Base-by-base conservation (phyloP, 441 rosid species). In the Erodium trifolium region DNA sequence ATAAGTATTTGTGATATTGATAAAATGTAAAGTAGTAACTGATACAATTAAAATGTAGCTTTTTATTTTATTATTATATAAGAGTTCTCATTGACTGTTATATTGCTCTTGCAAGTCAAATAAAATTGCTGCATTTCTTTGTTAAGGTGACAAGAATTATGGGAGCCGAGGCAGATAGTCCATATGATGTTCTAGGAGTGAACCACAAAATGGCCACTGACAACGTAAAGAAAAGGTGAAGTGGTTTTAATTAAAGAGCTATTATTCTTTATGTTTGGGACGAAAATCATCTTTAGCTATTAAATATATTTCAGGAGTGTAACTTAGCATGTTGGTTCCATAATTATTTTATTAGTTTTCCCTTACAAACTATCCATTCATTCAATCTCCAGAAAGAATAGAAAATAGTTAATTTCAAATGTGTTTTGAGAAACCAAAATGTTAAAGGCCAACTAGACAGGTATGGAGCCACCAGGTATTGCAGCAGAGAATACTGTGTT, bases 141-240 rank as follows among this genome's bases (percentile, higher is more conserved):
- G 66, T 64, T 2, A 81, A 93, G 98, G 97, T 93, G 65, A 85
- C 96, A 37, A 86, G 95, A 75, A 88, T 91, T 14, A 86, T 93
- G 93, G 92, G 78, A 71, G 87, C 81, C 80, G 94, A 85, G 63
- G 78, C 74, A 70, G 82, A 88, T 77, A 81, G 81, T 78, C 95
- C 88, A 7, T 93, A 91, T 66, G 95, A 89, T 51, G 80, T 91
- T 67, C 75, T 93, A 17, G 99, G 97, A 66, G 93, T 82, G 65
- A 88, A 88, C 76, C 86, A 80, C 39, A 91, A 82, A 12, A 91
- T 84, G 86, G 70, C 92, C 53, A 77, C 87, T 5, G 93, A 89
- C 62, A 88, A 88, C 66, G 76, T 91, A 83, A 93, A 93, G 87
- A 91, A 91, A 82, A 88, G 85, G 99, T 93, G 76, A 72, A 70